Base-by-base conservation (phyloP, 2,329 filamentous ascomycete species). In the Microcyclosporella mali region DNA sequence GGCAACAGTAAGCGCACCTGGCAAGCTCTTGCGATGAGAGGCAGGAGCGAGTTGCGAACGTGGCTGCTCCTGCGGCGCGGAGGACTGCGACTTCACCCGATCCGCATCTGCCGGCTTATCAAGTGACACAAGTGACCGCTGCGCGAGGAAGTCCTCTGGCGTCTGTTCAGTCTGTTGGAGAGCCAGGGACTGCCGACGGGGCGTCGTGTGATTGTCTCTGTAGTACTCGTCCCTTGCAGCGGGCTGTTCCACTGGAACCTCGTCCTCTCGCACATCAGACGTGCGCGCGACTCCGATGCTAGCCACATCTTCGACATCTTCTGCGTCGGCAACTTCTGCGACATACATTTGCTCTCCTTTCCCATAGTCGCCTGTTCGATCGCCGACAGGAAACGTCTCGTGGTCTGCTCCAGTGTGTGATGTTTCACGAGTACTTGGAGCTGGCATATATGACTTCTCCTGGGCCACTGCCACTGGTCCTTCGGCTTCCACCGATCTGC, bases 271-370 rank as follows among this genome's bases (percentile, higher is more conserved):
- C 27, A 25, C 49, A 50, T 71, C 62, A 10, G 69, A 67, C 4
- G 68, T 70, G 37, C 54, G 64, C 14, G 68, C 69, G 30, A 70
- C 56, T 36, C 69, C 68, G 48, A 70, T 70, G 30, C 45, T 44
- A 12, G 33, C 43, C 15, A 17, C 14, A 29, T 31, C n/a, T 21
- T 46, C 49, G 11, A 43, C 33, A 15, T 21, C 16, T 7, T 38
- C 33, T 18, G 12, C 30, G 6, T 32, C 15, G 12, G 30, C 15
- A 6, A 32, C 30, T 6, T 32, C 15, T 16, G 30, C 30, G n/a
- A 25, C 21, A 25, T 25, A 36, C 21, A 45, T 19, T 14, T 47
- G 41, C 27, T 33, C 18, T 8, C 39, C 40, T 37, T 32, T 36
- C 9, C 31, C 34, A n/a, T 33, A 12, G 3, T 32, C 11, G 30